Evolutionary conservation across 495 filamentous ascomycete genomes (phyloP).

Genomic region (Poronia punctata): DNA sequence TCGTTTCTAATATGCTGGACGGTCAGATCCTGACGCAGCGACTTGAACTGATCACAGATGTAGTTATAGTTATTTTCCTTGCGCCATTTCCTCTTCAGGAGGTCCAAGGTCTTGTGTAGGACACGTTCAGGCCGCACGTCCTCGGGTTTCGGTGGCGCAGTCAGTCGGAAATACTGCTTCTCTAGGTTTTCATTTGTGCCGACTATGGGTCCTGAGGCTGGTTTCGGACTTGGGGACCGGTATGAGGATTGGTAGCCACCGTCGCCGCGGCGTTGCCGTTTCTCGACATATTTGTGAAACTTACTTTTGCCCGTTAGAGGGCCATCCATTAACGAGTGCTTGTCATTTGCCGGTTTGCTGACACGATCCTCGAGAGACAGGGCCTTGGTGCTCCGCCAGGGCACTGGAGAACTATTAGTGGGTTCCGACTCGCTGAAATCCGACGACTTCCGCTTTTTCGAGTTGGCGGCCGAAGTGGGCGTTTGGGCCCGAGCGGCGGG

Average conservation of each 20-base stretch:
- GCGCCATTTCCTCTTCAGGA: constrained; percentile 91
- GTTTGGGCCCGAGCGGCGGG: constrained; percentile 5
- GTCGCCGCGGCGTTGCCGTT: constrained; percentile 81
- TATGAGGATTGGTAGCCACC: constrained; percentile 56
- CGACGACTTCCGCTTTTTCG: constrained; percentile 78
- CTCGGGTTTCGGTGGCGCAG: constrained; percentile 75
- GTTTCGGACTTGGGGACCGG: constrained; percentile 53
- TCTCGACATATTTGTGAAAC: constrained; percentile 80
- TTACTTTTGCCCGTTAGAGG: constrained; percentile 61
- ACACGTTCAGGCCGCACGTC: constrained; percentile 80
- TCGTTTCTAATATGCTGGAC: constrained; percentile 95
- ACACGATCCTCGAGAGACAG: constrained; percentile 71
- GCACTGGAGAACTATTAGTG: constrained; percentile 39
- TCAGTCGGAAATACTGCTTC: constrained; percentile 92
- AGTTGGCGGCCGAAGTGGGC: constrained; percentile 15
- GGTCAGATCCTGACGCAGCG: constrained; percentile 92
- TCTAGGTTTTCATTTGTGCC: constrained; percentile 80
- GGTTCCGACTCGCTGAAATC: constrained; percentile 46
- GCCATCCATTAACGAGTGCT: constrained; percentile 45
- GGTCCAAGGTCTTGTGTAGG: constrained; percentile 73
- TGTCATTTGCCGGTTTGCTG: constrained; percentile 50
- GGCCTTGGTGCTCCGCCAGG: constrained; percentile 67
- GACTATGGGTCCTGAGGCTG: constrained; percentile 69
- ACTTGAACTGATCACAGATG: constrained; percentile 99
- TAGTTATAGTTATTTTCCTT: constrained; percentile 90